A percentile compares a stretch with the other conserved stretches of the same genome.
Evolutionary conservation across 768 basidiomycete species (phyloP).

Genomic region (Suillus plorans): DNA sequence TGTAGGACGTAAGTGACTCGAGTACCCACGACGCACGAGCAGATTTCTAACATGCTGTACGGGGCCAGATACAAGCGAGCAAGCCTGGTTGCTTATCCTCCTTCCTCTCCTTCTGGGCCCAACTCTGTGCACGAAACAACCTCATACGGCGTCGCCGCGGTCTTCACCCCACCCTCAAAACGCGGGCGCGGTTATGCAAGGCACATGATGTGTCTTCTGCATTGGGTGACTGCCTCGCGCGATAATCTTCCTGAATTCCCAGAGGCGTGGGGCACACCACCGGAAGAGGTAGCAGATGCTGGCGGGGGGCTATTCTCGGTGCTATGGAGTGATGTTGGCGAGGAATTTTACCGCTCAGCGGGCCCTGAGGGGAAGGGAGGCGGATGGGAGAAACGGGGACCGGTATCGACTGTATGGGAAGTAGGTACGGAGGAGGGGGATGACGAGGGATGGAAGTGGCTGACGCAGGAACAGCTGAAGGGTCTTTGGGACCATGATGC

Average conservation of each 20-base stretch:
- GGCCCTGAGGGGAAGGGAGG: slow-evolving; percentile 33
- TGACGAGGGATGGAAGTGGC: slow-evolving; percentile 23
- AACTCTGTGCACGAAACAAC: slow-evolving; percentile 30
- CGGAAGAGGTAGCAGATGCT: slow-evolving; percentile 30
- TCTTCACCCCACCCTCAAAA: slow-evolving; percentile 51
- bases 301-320: slow-evolving; percentile 47
- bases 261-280: slow-evolving; percentile 43
- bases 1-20: slow-evolving; percentile 55
- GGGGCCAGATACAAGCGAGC: slow-evolving; percentile 35
- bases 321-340: slow-evolving; percentile 59
- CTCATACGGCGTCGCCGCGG: slow-evolving; percentile 55
- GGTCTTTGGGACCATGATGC: slow-evolving; percentile 43
- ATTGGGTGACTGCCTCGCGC: slow-evolving; percentile 49
- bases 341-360: slow-evolving; percentile 42
- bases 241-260: slow-evolving; percentile 37
- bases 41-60: neutral
- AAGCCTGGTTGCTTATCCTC: slow-evolving; percentile 29
- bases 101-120: slow-evolving; percentile 6
- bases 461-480: slow-evolving; percentile 36
- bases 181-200: slow-evolving; percentile 56
- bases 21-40: neutral
- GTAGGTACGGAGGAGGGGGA: slow-evolving; percentile 15
- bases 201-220: slow-evolving; percentile 66
- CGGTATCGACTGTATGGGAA: slow-evolving; percentile 42
- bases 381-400: slow-evolving; percentile 46